Conservation (phyloP, 805 yeast genomes). For the Scheffersomyces amazonensis region DNA sequence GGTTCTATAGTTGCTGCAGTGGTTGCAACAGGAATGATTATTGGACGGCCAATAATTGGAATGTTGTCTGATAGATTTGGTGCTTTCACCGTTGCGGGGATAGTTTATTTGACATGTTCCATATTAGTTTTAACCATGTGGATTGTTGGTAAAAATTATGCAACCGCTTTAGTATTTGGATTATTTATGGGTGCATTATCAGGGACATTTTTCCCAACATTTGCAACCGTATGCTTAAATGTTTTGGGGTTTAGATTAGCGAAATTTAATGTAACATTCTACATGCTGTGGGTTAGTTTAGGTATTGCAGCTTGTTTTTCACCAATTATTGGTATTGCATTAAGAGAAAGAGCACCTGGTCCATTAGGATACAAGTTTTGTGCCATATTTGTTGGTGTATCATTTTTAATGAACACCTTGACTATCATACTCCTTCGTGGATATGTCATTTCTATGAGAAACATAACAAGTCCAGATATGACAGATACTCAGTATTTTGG, state of each 20-base stretch:
- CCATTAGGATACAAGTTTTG: constrained; percentile 45
- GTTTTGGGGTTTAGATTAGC: constrained; percentile 54
- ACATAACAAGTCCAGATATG: not conserved
- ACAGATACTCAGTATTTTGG: not conserved
- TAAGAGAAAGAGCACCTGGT: constrained; percentile 24
- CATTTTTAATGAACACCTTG: constrained; percentile 35
- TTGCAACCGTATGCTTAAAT: constrained; percentile 50
- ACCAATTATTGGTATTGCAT: constrained; percentile 51
- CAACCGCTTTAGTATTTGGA: constrained; percentile 23
- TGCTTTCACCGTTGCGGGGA: constrained; percentile 30
- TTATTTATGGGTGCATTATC: constrained; percentile 25
- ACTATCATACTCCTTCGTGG: constrained; percentile 43
- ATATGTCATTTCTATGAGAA: constrained; percentile 32
- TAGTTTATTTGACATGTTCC: constrained; percentile 18
- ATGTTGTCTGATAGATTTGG: constrained; percentile 46
- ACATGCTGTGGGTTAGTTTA: constrained; percentile 48
- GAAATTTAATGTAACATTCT: constrained; percentile 42
- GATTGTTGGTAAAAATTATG: constrained; percentile 31
- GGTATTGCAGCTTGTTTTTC: constrained; percentile 48
- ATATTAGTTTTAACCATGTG: constrained; percentile 31
- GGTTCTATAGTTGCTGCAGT: constrained; percentile 54
- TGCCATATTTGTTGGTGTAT: constrained; percentile 51
- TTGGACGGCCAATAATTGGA: constrained; percentile 53
- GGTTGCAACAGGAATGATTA: constrained; percentile 51
- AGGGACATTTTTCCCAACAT: constrained; percentile 40